phyloP scores from a whole-genome alignment of 129 eudicot species.

The Solidago caesia region DNA sequence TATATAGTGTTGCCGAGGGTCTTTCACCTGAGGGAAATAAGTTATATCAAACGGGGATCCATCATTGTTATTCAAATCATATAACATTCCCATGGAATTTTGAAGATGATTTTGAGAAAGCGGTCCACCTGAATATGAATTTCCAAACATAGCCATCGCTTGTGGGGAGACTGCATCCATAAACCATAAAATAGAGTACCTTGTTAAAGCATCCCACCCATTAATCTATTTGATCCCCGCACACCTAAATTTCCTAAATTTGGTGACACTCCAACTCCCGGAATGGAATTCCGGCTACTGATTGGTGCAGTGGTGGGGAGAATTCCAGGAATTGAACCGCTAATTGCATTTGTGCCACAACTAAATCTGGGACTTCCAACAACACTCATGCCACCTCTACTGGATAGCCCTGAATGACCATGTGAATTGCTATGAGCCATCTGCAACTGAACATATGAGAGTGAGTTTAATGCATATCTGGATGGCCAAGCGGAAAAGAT shows the following conservation, averaged over 20 bases:
- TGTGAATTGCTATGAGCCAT: conserved; percentile 45
- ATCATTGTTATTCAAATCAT: conserved; percentile 74
- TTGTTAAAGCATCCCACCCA: conserved; percentile 93
- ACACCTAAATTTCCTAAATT: conserved; percentile 66
- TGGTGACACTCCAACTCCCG: conserved; percentile 74
- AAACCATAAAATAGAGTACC: conserved; percentile 43
- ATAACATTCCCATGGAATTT: conserved; percentile 75
- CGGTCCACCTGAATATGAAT: conserved; percentile 87
- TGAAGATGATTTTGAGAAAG: conserved; percentile 76
- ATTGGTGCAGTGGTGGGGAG: conserved; percentile 78
- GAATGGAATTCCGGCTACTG: conserved; percentile 69
- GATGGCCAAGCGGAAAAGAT: too few species aligned
- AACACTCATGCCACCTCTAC: conserved; percentile 83
- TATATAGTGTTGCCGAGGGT: conserved; percentile 17
- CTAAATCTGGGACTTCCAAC: conserved; percentile 85
- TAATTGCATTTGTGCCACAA: conserved; percentile 61
- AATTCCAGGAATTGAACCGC: conserved; percentile 90
- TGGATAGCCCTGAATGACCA: conserved; percentile 81
- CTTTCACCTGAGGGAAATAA: conserved; percentile 78
- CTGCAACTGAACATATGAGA: conserved; percentile 33
- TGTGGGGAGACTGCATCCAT: conserved; percentile 81
- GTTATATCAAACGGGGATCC: conserved; percentile 81
- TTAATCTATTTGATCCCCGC: conserved; percentile 84
- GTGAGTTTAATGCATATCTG: too few species aligned
- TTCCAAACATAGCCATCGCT: conserved; percentile 85